Conservation (phyloP, 2,329 filamentous ascomycete species). For the Apiospora hydei region DNA sequence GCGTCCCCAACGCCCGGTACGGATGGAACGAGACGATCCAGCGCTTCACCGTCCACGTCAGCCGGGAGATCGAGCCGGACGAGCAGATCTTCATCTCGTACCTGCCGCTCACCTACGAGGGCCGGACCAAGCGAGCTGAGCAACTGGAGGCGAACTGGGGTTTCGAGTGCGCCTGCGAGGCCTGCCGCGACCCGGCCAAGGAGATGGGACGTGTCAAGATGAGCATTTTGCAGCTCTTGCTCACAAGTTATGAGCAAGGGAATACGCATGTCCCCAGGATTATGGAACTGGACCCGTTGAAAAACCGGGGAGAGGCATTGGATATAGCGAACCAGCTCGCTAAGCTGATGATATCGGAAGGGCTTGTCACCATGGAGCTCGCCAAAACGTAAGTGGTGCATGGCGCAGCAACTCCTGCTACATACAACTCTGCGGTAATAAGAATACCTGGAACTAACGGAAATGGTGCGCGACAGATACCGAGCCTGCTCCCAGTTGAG, state of each 20-base stretch:
- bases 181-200: background rate
- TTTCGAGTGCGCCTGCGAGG: background rate
- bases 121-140: background rate
- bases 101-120: background rate
- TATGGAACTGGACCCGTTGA: background rate
- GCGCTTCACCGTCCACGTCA: slow-evolving; percentile 22
- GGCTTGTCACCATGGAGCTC: slow-evolving; percentile 10
- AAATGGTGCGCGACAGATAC: background rate
- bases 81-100: slow-evolving; percentile 11
- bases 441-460: background rate
- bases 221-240: background rate
- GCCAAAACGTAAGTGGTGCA: background rate
- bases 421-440: background rate
- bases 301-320: background rate
- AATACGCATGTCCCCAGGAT: background rate
- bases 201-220: background rate
- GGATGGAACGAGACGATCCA: slow-evolving; percentile 22
- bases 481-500: background rate
- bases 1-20: slow-evolving; percentile 23
- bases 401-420: background rate
- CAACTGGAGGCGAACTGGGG: background rate
- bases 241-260: background rate
- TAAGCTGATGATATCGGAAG: background rate
- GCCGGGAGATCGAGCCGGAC: background rate
- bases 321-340: background rate